phyloP scores from a whole-genome alignment of 176 grass and related monocot genomes.

The Musa beccarii region DNA sequence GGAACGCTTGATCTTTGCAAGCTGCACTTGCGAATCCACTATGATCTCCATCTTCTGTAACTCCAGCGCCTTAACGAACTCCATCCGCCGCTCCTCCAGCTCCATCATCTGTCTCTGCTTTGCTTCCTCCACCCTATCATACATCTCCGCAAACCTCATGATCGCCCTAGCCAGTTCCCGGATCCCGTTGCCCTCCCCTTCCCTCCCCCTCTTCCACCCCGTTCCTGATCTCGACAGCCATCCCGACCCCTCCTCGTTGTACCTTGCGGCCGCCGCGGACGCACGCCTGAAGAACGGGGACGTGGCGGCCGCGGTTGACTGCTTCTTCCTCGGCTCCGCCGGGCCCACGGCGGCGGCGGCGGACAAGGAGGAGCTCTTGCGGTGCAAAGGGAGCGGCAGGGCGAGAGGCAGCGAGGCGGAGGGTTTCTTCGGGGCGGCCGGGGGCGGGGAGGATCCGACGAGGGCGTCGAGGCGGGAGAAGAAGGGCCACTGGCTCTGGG shows the following conservation, averaged over 20 bases:
- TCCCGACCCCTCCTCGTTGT: slow-evolving; percentile 7
- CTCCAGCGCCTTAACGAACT: slow-evolving; percentile 73
- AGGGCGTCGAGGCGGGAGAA: slow-evolving; percentile 64
- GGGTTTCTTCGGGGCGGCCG: slow-evolving; percentile 12
- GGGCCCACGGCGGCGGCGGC: background rate
- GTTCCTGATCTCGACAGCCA: slow-evolving; percentile 26
- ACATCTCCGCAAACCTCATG: slow-evolving; percentile 68
- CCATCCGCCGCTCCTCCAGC: slow-evolving; percentile 73
- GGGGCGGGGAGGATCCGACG: slow-evolving; percentile 36
- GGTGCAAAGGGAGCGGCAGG: slow-evolving; percentile 23
- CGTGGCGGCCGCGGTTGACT: too few relatives aligned
- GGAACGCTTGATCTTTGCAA: slow-evolving; percentile 46
- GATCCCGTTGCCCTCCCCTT: slow-evolving; percentile 34
- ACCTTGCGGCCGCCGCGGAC: slow-evolving; percentile 32
- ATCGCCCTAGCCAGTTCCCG: slow-evolving; percentile 61
- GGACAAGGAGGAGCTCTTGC: slow-evolving; percentile 11
- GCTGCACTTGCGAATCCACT: slow-evolving; percentile 68
- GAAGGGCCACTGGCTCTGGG: slow-evolving; percentile 55
- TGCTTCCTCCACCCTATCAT: slow-evolving; percentile 67
- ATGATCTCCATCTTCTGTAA: slow-evolving; percentile 87
- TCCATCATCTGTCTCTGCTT: slow-evolving; percentile 72
- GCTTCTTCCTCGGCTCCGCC: too few relatives aligned
- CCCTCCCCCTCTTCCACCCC: slow-evolving; percentile 8
- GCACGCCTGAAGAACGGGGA: slow-evolving; percentile 24
- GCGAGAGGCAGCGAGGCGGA: slow-evolving; percentile 24